Evolutionary conservation across 2,329 filamentous ascomycete genomes (phyloP).

Genomic region (Emergomyces pasteurianus): DNA sequence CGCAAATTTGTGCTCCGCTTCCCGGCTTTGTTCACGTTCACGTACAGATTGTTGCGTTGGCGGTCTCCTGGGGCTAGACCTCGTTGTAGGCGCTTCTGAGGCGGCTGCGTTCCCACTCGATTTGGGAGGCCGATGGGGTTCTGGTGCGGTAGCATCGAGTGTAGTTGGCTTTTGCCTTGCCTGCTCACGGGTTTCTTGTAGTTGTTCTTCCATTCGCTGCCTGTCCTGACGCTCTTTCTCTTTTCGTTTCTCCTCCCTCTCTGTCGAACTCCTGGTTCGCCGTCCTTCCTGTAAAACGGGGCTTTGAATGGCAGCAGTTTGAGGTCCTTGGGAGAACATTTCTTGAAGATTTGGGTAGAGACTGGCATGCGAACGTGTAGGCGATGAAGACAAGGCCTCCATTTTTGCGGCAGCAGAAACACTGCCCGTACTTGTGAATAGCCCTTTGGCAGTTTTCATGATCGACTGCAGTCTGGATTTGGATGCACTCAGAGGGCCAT

Average conservation of each 20-base stretch:
- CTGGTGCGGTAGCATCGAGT: constrained; percentile 22
- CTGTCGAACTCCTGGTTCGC: constrained; percentile 47
- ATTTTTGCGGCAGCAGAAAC: constrained; percentile 47
- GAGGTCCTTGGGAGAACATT: constrained; percentile 10
- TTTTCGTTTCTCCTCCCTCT: constrained; percentile 37
- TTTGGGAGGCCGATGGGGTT: constrained; percentile 23
- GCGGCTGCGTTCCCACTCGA: constrained; percentile 14
- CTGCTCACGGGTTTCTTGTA: constrained; percentile 22
- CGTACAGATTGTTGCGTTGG: constrained; percentile 18
- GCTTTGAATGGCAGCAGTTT: constrained; percentile 17
- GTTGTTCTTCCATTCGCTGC: constrained; percentile 26
- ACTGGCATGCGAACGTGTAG: constrained; percentile 19
- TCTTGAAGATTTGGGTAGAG: constrained; percentile 18
- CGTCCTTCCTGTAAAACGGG: constrained; percentile 29
- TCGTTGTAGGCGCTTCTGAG: constrained; percentile 6
- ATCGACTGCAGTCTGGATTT: constrained; percentile 90
- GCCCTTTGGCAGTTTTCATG: constrained; percentile 71
- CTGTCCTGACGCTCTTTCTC: constrained; percentile 13
- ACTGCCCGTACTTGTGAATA: constrained; percentile 64
- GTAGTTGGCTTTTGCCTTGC: constrained; percentile 23
- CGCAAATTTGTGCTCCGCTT: constrained; percentile 18
- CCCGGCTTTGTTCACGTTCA: constrained; percentile 20
- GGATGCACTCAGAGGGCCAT: constrained; percentile 79
- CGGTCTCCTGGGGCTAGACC: constrained; percentile 16
- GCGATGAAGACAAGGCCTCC: constrained; percentile 39